These are phyloP conservation scores for Colletotrichum echinochloae DNA, from an alignment of 2,329 filamentous ascomycete species.

Conservation along the genomic window DNA sequence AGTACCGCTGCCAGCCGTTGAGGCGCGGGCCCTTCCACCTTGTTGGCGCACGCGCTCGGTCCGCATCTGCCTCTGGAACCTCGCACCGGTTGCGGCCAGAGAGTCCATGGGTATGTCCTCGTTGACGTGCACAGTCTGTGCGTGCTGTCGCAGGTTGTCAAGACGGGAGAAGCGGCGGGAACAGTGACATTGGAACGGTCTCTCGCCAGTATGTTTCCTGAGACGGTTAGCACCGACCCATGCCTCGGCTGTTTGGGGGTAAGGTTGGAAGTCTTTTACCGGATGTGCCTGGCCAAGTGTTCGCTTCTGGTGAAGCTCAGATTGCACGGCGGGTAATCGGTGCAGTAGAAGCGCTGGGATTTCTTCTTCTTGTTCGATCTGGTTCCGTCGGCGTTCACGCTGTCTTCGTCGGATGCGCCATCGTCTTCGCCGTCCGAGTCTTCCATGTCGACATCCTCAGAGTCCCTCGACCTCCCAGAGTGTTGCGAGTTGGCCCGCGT, in stretches of 20 bases:
- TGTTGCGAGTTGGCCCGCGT: slow-evolving; percentile 70
- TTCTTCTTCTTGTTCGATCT: slow-evolving; percentile 94
- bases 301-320: slow-evolving; percentile 96
- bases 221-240: slow-evolving; percentile 13
- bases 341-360: slow-evolving; percentile 95
- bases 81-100: slow-evolving; percentile 88
- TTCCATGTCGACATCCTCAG: slow-evolving; percentile 81
- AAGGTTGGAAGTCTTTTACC: slow-evolving; percentile 62
- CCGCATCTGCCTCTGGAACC: slow-evolving; percentile 91
- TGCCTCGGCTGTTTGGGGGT: background rate
- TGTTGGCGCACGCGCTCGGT: slow-evolving; percentile 85
- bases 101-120: slow-evolving; percentile 97
- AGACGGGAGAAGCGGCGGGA: slow-evolving; percentile 91
- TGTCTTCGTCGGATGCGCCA: slow-evolving; percentile 74
- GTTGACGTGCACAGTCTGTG: slow-evolving; percentile 96
- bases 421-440: slow-evolving; percentile 76
- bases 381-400: slow-evolving; percentile 71
- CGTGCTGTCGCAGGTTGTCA: slow-evolving; percentile 96
- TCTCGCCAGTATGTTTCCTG: slow-evolving; percentile 97
- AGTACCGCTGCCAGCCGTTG: slow-evolving; percentile 79
- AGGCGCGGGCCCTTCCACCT: slow-evolving; percentile 78
- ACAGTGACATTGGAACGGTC: slow-evolving; percentile 97
- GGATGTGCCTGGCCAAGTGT: slow-evolving; percentile 93
- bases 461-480: slow-evolving; percentile 70
- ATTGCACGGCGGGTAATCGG: slow-evolving; percentile 92